phyloP scores from a whole-genome alignment of 1,284 basidiomycete genomes.

The Porogramme epimiltina region DNA sequence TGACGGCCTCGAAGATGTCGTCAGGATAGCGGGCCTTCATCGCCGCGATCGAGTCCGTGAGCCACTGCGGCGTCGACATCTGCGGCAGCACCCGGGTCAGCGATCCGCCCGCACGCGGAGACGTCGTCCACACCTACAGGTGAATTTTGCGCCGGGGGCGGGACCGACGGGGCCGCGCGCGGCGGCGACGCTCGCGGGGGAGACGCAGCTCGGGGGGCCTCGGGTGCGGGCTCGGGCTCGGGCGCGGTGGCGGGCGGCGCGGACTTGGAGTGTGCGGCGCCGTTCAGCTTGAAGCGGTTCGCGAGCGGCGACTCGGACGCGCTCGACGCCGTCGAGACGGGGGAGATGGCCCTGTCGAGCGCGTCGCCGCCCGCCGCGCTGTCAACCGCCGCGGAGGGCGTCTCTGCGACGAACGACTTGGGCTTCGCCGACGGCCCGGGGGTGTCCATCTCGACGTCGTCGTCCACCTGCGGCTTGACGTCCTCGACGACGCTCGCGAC shows the following conservation, averaged over 20 bases:
- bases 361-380: slow-evolving; percentile 32
- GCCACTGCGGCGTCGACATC: slow-evolving; percentile 67
- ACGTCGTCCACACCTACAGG: slow-evolving; percentile 19
- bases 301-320: slow-evolving; percentile 70
- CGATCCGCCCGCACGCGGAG: background rate
- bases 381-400: slow-evolving; percentile 21
- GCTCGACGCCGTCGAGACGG: slow-evolving; percentile 69
- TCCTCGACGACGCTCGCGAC: slow-evolving; percentile 31
- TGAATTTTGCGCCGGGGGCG: slow-evolving; percentile 17
- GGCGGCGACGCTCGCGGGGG: slow-evolving; percentile 18
- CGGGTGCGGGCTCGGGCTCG: slow-evolving; percentile 3
- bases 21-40: slow-evolving; percentile 79
- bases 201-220: slow-evolving; percentile 1
- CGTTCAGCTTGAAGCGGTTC: slow-evolving; percentile 58
- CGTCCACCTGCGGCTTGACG: slow-evolving; percentile 47
- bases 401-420: slow-evolving; percentile 34
- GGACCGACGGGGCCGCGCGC: slow-evolving; percentile 13
- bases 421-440: slow-evolving; percentile 47
- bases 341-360: slow-evolving; percentile 59
- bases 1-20: slow-evolving; percentile 82
- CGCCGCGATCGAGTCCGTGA: slow-evolving; percentile 59
- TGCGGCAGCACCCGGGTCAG: slow-evolving; percentile 10
- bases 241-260: slow-evolving; percentile 23
- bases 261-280: slow-evolving; percentile 28
- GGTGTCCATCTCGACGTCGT: slow-evolving; percentile 59